Evolutionary conservation across 495 filamentous ascomycete genomes (phyloP).

Genomic region (Penicillium simplicissimum): DNA sequence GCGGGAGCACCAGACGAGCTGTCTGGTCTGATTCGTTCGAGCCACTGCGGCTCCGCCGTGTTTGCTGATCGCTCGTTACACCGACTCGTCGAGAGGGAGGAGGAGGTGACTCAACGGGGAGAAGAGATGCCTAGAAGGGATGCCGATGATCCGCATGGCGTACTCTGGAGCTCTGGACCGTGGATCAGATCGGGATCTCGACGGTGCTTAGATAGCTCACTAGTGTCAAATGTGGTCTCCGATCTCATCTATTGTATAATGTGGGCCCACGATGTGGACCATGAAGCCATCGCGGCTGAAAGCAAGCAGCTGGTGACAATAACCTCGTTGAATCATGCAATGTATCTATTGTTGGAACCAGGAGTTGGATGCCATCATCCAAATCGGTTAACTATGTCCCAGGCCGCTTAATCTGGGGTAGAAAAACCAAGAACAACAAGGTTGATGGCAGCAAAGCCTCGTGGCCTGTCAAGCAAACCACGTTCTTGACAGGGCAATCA

Average conservation of each 20-base stretch:
- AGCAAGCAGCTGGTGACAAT: too few relatives aligned
- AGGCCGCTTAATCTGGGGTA: not conserved
- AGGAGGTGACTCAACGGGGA: not conserved
- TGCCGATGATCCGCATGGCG: not conserved
- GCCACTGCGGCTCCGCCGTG: conserved; percentile 20
- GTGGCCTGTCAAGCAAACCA: not conserved
- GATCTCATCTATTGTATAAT: too few relatives aligned
- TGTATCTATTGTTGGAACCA: too few relatives aligned
- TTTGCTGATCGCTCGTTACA: conserved; percentile 11
- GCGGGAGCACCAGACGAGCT: too few relatives aligned
- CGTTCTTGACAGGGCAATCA: not conserved
- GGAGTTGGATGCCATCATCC: too few relatives aligned
- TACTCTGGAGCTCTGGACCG: not conserved
- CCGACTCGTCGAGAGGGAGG: not conserved
- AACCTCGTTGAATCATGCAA: too few relatives aligned
- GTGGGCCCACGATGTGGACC: too few relatives aligned
- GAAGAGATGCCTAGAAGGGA: not conserved
- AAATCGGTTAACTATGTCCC: too few relatives aligned
- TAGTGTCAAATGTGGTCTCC: too few relatives aligned
- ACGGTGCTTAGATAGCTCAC: too few relatives aligned
- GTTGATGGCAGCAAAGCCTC: not conserved
- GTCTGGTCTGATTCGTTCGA: conserved; percentile 5
- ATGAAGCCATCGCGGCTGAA: too few relatives aligned
- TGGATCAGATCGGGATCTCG: too few relatives aligned
- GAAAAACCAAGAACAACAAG: not conserved